These are phyloP conservation scores for Penicillium tannophilum DNA, from an alignment of 495 filamentous ascomycete species.

Conservation along the genomic window DNA sequence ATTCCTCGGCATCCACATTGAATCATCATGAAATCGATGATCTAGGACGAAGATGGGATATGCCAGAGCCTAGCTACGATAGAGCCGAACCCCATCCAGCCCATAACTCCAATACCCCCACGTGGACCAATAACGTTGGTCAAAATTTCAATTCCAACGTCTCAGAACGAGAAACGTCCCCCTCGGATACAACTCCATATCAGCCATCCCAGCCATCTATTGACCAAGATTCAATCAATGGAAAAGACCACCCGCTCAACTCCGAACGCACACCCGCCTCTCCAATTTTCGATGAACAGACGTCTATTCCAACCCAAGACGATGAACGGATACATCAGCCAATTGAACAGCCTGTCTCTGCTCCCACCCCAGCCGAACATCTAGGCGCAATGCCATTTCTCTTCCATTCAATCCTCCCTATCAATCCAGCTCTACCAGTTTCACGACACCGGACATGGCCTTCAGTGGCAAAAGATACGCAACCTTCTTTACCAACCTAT, in stretches of 20 bases:
- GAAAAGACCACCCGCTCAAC: background rate
- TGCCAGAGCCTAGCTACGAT: background rate
- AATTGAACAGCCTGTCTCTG: background rate
- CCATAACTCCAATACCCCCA: background rate
- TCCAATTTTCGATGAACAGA: background rate
- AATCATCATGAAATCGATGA: slow-evolving; percentile 25
- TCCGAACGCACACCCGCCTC: background rate
- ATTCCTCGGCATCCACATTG: slow-evolving; percentile 31
- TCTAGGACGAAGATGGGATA: background rate
- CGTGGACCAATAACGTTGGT: background rate
- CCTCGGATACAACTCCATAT: slow-evolving; percentile 1
- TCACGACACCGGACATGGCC: slow-evolving; percentile 11
- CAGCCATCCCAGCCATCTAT: background rate
- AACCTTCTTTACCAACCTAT: background rate
- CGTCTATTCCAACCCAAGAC: background rate
- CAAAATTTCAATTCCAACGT: background rate
- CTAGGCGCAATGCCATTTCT: slow-evolving; percentile 14
- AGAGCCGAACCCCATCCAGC: background rate
- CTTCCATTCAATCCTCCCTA: slow-evolving; percentile 21
- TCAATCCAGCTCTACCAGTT: slow-evolving; percentile 20
- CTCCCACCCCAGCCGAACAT: background rate
- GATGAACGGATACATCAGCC: background rate
- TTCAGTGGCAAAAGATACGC: background rate
- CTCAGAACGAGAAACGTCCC: background rate
- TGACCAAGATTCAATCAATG: slow-evolving; percentile 5